A percentile compares a stretch with the other conserved stretches of the same genome.
Conservation (phyloP, 164 flowering plant species). For the Echeveria elegans region DNA sequence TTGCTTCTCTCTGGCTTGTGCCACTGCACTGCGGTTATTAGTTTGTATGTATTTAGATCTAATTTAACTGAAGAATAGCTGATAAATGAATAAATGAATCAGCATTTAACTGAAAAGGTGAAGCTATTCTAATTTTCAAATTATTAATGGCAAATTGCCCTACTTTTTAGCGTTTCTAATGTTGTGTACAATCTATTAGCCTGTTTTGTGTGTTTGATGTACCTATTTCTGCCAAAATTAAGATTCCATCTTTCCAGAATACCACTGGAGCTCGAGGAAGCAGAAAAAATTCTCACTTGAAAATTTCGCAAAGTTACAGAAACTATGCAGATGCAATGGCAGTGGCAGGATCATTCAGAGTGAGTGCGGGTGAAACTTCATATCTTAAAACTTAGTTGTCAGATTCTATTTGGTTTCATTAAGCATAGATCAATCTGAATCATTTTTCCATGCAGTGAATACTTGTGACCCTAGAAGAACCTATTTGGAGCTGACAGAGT, state of each 20-base stretch:
- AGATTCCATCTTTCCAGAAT: constrained; percentile 25
- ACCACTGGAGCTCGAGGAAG: constrained; percentile 27
- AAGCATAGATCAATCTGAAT: constrained; percentile 24
- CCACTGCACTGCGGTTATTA: background rate
- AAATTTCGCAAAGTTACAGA: constrained; percentile 10
- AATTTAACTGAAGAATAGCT: background rate
- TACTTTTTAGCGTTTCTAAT: background rate
- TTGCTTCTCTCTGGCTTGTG: background rate
- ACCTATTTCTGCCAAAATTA: background rate
- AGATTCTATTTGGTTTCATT: constrained; percentile 10
- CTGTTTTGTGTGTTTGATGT: background rate
- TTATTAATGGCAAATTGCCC: background rate
- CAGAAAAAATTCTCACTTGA: constrained; percentile 28
- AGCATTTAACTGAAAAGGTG: background rate
- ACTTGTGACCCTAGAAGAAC: constrained; percentile 5
- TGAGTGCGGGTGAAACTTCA: constrained; percentile 32
- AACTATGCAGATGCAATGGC: constrained; percentile 14
- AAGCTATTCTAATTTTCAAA: background rate
- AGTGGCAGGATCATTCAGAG: constrained; percentile 24
- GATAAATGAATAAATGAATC: background rate
- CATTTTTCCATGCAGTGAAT: constrained; percentile 37
- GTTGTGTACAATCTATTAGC: no score
- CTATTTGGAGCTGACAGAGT: constrained; percentile 19
- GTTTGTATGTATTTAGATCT: background rate
- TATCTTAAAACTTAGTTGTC: constrained; percentile 24